Conservation (phyloP, 345 rosid species). For the Lumnitzera racemosa region DNA sequence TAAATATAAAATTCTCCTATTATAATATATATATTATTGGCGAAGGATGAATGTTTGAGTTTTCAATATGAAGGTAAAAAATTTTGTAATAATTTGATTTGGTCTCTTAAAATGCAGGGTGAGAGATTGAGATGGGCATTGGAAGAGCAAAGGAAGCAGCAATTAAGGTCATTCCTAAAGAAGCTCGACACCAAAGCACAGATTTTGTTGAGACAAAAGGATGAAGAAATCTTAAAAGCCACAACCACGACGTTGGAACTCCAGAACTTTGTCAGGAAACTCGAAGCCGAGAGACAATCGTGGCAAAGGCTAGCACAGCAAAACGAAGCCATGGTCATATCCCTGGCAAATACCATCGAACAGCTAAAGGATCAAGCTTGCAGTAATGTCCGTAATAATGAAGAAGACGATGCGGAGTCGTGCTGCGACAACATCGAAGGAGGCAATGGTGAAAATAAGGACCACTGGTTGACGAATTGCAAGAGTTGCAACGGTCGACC, state of each 20-base stretch:
- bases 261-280: constrained; percentile 36
- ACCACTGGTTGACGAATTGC: neutral
- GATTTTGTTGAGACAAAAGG: constrained; percentile 39
- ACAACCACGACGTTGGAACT: constrained; percentile 44
- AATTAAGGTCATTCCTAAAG: constrained; percentile 23
- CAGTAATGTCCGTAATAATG: constrained; percentile 8
- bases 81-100: constrained; percentile 3
- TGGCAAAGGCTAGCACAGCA: constrained; percentile 61
- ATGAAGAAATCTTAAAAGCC: constrained; percentile 52
- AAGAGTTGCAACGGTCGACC: constrained; percentile 21
- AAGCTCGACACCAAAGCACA: constrained; percentile 33
- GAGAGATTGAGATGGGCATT: constrained; percentile 41
- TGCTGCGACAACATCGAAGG: constrained; percentile 24
- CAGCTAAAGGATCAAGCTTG: constrained; percentile 33
- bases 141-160: constrained; percentile 55
- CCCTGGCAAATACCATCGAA: constrained; percentile 43
- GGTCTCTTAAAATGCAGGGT: constrained; percentile 21
- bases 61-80: too few species aligned
- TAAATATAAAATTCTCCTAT: too few species aligned
- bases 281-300: constrained; percentile 46
- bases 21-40: too few species aligned
- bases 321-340: constrained; percentile 43
- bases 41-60: too few species aligned
- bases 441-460: constrained; percentile 6
- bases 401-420: constrained; percentile 57